phyloP scores from a whole-genome alignment of 179 eudicot genomes.

The Actinidia arguta region DNA sequence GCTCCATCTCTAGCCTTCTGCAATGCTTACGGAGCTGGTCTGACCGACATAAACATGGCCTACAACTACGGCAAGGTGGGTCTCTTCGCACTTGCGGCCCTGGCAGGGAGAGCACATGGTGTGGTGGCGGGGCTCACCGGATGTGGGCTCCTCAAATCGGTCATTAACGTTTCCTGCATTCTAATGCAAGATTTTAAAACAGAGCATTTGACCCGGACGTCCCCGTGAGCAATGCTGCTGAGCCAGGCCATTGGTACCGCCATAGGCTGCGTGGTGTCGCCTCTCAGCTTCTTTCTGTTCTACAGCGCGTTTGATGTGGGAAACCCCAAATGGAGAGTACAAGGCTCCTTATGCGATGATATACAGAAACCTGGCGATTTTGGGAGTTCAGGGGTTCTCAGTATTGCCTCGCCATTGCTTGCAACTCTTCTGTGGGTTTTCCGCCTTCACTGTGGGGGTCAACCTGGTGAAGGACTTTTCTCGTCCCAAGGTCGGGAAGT shows the following conservation, averaged over 20 bases:
- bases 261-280: slow-evolving; percentile 70
- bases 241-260: slow-evolving; percentile 77
- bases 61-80: slow-evolving; percentile 81
- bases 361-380: slow-evolving; percentile 78
- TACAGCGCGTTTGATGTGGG: slow-evolving; percentile 84
- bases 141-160: slow-evolving; percentile 74
- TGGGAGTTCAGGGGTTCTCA: slow-evolving; percentile 80
- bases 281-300: slow-evolving; percentile 70
- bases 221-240: slow-evolving; percentile 77
- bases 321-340: slow-evolving; percentile 70
- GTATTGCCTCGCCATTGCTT: slow-evolving; percentile 75
- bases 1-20: slow-evolving; percentile 80
- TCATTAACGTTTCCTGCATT: slow-evolving; percentile 57
- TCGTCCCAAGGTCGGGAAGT: slow-evolving; percentile 51
- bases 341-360: slow-evolving; percentile 83
- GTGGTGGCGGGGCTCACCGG: slow-evolving; percentile 79
- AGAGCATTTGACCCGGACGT: slow-evolving; percentile 68
- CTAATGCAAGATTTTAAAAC: slow-evolving; percentile 86
- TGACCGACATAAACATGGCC: slow-evolving; percentile 84
- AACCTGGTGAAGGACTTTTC: slow-evolving; percentile 61
- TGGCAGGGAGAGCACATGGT: slow-evolving; percentile 68
- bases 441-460: slow-evolving; percentile 52
- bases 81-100: slow-evolving; percentile 64
- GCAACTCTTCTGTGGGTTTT: slow-evolving; percentile 69
- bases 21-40: slow-evolving; percentile 85